Percentiles rank a stretch among this genome's conserved stretches.
These are phyloP conservation scores for Clausena lansium DNA, from an alignment of 345 rosid species.

Conservation along the genomic window DNA sequence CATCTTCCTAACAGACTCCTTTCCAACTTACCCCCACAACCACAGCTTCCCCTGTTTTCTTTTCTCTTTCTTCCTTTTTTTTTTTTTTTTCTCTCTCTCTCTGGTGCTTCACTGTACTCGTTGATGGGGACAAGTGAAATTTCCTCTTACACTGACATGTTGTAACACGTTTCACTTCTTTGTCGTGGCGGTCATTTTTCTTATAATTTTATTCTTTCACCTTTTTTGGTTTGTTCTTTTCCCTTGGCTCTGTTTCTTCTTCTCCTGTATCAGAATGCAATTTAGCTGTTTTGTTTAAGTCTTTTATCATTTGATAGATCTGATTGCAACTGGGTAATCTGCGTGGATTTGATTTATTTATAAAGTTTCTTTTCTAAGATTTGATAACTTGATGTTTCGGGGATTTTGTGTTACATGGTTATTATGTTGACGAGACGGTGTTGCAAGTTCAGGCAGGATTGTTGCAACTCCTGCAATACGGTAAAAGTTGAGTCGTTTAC, in stretches of 20 bases:
- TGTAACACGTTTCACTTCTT: background rate
- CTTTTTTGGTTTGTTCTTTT: background rate
- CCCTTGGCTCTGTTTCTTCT: background rate
- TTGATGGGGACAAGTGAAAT: constrained; percentile 23
- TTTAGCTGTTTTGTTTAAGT: background rate
- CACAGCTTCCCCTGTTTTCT: background rate
- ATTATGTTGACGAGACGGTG: constrained; percentile 8
- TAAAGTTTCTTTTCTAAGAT: background rate
- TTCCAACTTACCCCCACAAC: background rate
- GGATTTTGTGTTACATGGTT: background rate
- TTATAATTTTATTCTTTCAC: background rate
- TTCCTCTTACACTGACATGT: constrained; percentile 14
- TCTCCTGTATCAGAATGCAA: background rate
- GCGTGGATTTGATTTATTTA: background rate
- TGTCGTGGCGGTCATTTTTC: background rate
- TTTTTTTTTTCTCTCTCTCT: background rate
- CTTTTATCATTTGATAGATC: background rate
- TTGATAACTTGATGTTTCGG: background rate
- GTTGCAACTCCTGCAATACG: constrained; percentile 1
- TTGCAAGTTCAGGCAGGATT: constrained; percentile 15
- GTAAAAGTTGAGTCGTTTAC: background rate
- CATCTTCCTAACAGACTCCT: constrained; percentile 21
- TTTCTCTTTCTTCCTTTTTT: background rate
- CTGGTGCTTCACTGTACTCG: background rate
- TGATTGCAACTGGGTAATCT: background rate